Percentiles rank a stretch among this genome's conserved stretches.
These are phyloP conservation scores for Termitomyces sp. DNA, from an alignment of 768 basidiomycete genomes.

Conservation along the genomic window DNA sequence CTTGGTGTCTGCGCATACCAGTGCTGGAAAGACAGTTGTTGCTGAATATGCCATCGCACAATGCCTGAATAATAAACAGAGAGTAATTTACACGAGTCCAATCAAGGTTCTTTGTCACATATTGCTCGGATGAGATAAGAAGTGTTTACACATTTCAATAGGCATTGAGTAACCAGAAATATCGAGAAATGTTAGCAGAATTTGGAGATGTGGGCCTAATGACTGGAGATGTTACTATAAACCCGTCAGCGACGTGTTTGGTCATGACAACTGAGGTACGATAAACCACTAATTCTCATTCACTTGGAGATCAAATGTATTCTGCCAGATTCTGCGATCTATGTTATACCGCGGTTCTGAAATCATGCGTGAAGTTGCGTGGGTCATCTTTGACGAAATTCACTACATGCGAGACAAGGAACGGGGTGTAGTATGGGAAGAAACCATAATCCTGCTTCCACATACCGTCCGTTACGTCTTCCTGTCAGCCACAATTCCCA, in stretches of 20 bases:
- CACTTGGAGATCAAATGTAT: background rate
- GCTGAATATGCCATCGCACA: slow-evolving; percentile 99
- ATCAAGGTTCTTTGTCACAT: slow-evolving; percentile 78
- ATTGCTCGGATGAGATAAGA: slow-evolving; percentile 9
- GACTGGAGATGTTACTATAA: slow-evolving; percentile 99
- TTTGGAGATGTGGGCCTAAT: slow-evolving; percentile 98
- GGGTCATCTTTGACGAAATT: slow-evolving; percentile 99
- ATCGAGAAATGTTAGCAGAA: slow-evolving; percentile 94
- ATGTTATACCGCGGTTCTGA: slow-evolving; percentile 99
- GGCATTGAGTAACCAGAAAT: slow-evolving; percentile 99
- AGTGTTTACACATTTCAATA: slow-evolving; percentile 33
- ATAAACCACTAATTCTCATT: background rate
- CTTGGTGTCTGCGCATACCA: slow-evolving; percentile 96
- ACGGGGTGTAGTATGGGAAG: slow-evolving; percentile 99
- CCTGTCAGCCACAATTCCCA: slow-evolving; percentile 97
- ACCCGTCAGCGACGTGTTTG: slow-evolving; percentile 92
- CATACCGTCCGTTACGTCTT: slow-evolving; percentile 97
- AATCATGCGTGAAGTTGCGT: slow-evolving; percentile 99
- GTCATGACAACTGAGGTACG: slow-evolving; percentile 98
- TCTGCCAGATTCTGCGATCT: slow-evolving; percentile 84
- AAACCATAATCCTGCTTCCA: slow-evolving; percentile 95
- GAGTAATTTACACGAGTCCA: slow-evolving; percentile 98
- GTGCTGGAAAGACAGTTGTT: slow-evolving; percentile 98
- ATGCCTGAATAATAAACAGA: slow-evolving; percentile 88
- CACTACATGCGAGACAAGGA: slow-evolving; percentile 99